These are phyloP conservation scores for Spiromastix sp. DNA, from an alignment of 2,329 filamentous ascomycete genomes.

Conservation along the genomic window DNA sequence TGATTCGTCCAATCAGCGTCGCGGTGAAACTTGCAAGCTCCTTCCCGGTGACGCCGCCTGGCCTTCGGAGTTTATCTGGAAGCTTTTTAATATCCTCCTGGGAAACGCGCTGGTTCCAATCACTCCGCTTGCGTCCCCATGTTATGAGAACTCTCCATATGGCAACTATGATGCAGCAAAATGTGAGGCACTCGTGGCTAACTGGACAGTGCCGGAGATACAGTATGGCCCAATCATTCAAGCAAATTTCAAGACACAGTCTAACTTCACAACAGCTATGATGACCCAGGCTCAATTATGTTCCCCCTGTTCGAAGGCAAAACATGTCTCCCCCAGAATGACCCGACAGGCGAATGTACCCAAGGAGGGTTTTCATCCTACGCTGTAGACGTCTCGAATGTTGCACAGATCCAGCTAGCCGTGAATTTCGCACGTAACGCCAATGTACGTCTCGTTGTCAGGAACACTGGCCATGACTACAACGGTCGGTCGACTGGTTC, in stretches of 20 bases:
- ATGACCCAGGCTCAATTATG: conserved; percentile 20
- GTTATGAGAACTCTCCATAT: conserved; percentile 15
- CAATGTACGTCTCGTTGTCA: conserved; percentile 34
- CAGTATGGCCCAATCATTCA: conserved; percentile 13
- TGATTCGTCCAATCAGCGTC: not conserved
- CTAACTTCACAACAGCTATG: conserved; percentile 13
- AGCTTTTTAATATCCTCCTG: conserved; percentile 14
- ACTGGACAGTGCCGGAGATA: conserved; percentile 18
- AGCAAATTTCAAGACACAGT: not conserved
- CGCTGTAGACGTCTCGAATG: conserved; percentile 24
- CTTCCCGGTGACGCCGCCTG: conserved; percentile 15
- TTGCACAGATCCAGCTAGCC: conserved; percentile 17
- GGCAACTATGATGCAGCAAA: conserved; percentile 14
- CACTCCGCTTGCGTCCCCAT: conserved; percentile 19
- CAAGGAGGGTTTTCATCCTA: conserved; percentile 20
- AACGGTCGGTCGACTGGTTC: conserved; percentile 51
- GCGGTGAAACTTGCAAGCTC: conserved; percentile 14
- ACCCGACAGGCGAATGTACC: conserved; percentile 3
- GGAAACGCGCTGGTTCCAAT: conserved; percentile 18
- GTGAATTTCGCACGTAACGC: conserved; percentile 14
- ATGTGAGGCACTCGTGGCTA: conserved; percentile 12
- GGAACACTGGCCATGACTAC: conserved; percentile 46
- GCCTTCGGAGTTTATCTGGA: conserved; percentile 16
- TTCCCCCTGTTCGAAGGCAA: conserved; percentile 18
- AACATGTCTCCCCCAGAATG: conserved; percentile 16